phyloP scores from a whole-genome alignment of 2,329 filamentous ascomycete genomes.

The Botryosphaeria dothidea region DNA sequence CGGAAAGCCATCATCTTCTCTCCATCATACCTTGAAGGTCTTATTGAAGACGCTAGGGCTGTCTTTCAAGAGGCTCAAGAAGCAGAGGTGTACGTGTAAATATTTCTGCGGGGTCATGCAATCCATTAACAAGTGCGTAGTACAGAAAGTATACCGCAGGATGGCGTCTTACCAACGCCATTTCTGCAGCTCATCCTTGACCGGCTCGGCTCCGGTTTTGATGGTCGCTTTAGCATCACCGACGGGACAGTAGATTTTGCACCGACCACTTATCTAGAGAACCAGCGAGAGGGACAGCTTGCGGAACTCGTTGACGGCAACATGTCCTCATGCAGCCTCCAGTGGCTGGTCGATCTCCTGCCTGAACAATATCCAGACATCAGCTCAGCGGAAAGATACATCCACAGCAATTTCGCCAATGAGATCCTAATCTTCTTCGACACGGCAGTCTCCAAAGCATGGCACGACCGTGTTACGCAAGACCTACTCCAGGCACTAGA shows the following conservation, averaged over 20 bases:
- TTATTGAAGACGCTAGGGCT: not conserved
- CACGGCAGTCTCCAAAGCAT: conserved; percentile 7
- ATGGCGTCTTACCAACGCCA: not conserved
- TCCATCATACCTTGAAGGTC: not conserved
- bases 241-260: conserved; percentile 11
- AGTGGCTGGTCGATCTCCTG: conserved; percentile 13
- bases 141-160: not conserved
- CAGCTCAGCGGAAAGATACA: not conserved
- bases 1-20: conserved; percentile 13
- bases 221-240: not conserved
- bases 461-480: not conserved
- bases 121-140: not conserved
- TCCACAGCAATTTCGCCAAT: not conserved
- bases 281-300: not conserved
- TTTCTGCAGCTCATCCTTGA: conserved; percentile 12
- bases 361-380: conserved; percentile 14
- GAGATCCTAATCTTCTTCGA: conserved; percentile 16
- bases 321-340: not conserved
- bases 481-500: not conserved
- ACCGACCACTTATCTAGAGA: not conserved
- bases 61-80: not conserved
- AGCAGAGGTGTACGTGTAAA: not conserved
- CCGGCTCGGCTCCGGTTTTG: not conserved
- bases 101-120: not conserved
- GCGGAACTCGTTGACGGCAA: not conserved